phyloP scores from a whole-genome alignment of 768 basidiomycete genomes.

The Suillus subaureus region DNA sequence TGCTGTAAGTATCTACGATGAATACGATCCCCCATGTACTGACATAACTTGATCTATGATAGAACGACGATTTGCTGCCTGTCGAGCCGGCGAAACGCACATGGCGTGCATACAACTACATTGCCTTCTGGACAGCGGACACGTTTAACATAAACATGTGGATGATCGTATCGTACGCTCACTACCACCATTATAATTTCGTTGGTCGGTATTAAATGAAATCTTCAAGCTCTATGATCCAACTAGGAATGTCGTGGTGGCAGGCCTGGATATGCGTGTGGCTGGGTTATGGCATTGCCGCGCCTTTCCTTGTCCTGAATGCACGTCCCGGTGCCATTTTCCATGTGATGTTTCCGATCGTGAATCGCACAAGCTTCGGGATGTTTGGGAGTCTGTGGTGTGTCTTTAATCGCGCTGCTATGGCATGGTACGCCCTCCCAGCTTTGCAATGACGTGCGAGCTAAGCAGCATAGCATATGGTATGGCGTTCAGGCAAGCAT shows the following conservation, averaged over 20 bases:
- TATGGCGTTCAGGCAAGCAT: slow-evolving; percentile 82
- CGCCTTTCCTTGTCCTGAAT: slow-evolving; percentile 76
- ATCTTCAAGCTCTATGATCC: slow-evolving; percentile 54
- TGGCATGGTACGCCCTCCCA: slow-evolving; percentile 59
- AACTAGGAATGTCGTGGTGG: slow-evolving; percentile 78
- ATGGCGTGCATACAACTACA: slow-evolving; percentile 68
- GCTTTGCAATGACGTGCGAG: slow-evolving; percentile 18
- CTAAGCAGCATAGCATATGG: slow-evolving; percentile 54
- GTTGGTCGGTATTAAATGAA: background rate
- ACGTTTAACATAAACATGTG: slow-evolving; percentile 82
- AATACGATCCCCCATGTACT: slow-evolving; percentile 5
- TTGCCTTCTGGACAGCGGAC: slow-evolving; percentile 80
- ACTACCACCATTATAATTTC: too few relatives aligned
- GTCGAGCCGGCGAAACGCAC: slow-evolving; percentile 63
- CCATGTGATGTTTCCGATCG: slow-evolving; percentile 78
- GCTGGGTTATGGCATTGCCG: slow-evolving; percentile 60
- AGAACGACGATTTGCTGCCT: slow-evolving; percentile 76
- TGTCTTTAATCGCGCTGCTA: slow-evolving; percentile 72
- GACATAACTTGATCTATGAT: slow-evolving; percentile 9
- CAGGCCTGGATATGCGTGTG: slow-evolving; percentile 83
- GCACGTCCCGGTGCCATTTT: slow-evolving; percentile 77
- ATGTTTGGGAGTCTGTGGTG: slow-evolving; percentile 80
- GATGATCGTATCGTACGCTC: slow-evolving; percentile 63
- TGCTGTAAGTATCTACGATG: slow-evolving; percentile 41
- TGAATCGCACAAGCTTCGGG: slow-evolving; percentile 76